Conservation (phyloP, 768 basidiomycete genomes). For the Cantharellus anzutake region DNA sequence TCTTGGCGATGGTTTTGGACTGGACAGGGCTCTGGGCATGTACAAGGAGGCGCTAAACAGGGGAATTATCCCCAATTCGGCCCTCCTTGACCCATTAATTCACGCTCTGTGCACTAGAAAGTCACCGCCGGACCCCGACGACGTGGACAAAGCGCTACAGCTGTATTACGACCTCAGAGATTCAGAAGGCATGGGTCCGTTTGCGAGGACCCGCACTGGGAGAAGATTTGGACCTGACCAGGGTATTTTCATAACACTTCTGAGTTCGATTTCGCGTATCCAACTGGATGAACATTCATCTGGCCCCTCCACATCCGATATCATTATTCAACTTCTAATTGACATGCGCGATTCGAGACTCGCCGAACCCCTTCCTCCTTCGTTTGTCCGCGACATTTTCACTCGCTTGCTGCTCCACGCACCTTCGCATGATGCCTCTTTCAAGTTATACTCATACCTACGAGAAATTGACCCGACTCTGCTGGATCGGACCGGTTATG, state of each 20-base stretch:
- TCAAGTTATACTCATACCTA: not conserved
- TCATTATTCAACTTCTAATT: not conserved
- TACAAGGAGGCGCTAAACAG: not conserved
- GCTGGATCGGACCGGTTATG: constrained; percentile 33
- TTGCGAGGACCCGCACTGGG: not conserved
- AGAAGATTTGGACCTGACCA: not conserved
- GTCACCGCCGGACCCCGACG: not conserved
- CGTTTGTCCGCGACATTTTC: not conserved
- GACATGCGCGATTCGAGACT: not conserved
- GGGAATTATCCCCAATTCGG: not conserved
- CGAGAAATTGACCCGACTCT: not conserved
- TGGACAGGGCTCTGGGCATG: not conserved
- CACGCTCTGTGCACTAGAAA: not conserved
- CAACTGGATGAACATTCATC: not conserved
- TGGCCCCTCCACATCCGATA: not conserved
- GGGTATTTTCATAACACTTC: not conserved
- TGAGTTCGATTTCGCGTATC: not conserved
- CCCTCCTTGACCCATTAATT: not conserved
- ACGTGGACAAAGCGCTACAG: not conserved
- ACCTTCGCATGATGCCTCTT: not conserved
- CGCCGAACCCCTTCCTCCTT: not conserved
- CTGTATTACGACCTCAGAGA: not conserved
- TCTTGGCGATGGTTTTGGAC: not conserved
- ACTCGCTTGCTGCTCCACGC: not conserved
- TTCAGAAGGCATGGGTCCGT: not conserved